Evolutionary conservation across 768 basidiomycete genomes (phyloP), one percentile per base, ranked within the genome.

Genomic region (Kwoniella dejecticola): DNA sequence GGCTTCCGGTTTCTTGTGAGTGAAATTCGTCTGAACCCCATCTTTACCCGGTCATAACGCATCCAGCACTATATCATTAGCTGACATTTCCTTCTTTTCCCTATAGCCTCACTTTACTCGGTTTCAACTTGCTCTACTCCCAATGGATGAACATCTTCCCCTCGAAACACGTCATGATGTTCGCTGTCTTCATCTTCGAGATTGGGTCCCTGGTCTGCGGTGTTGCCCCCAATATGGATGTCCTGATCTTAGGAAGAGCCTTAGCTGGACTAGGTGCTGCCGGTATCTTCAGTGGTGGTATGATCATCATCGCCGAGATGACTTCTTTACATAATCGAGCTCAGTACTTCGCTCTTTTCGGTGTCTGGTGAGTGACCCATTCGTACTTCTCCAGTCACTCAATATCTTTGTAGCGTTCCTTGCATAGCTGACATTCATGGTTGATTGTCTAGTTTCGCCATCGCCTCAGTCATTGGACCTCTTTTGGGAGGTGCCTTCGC

Each of bases 401-500:
- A 29, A n/a, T 15, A 49, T 52, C 23, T 33, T 23, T 19, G 7
- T 45, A 3, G 24, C 13, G 21, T 7, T 29, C 13, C 10, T 2
- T 42, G 23, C 12, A 47, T 24, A 11, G 42, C 17, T 31, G 19
- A 42, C 19, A 11, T 52, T 15, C 50, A 42, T 13, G n/a, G 23
- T 13, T 57, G 58, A 33, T 46, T 47, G 13, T 56, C 38, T 45
- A 73, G 77, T 63, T 81, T 82, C 23, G 79, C 82, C 26, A 54
- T 81, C n/a, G 82, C 83, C n/a, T 72, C 80, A 7, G 80, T 83
- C 36, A 70, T 82, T 38, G 83, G 83, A 1, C 83, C 83, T 2
- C 77, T 84, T 12, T 62, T 84, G 4, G 83, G 83, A 6, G 83
- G 83, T 21, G 69, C 81, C 36, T 77, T 84, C 50, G 41, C 82